Evolutionary conservation across 495 filamentous ascomycete genomes (phyloP), one percentile per base, ranked within the genome.

Genomic region (Aspergillus bridgeri): DNA sequence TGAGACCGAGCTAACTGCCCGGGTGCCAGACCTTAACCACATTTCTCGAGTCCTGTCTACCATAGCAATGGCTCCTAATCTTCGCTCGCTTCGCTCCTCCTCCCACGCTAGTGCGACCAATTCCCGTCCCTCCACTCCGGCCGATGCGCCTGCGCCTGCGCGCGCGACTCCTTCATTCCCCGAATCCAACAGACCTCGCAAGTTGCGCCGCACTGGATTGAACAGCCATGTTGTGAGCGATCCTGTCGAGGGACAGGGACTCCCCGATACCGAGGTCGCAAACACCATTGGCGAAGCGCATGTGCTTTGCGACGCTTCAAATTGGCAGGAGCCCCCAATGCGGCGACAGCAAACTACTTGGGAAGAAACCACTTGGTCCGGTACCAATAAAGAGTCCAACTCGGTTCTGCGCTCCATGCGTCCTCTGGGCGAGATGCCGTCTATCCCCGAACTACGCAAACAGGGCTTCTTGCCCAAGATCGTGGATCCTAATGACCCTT

Each of bases 301-400:
- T 15, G 5, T 52, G 46, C 6, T 18, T 33, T 46, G 23, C 15
- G 51, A 57, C 7, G 43, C 82, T 68, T 75, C 83, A 51, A 73
- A 77, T 46, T 93, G 90, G 90, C 69, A 81, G 46, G 90, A 95
- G 71, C 90, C 90, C 3, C 77, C 83, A 6, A 61, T 87, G 42
- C 81, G 85, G 60, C 72, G 77, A 24, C 85, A 88, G 59, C 71
- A 69, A 23, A 82, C 90, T 2, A 90, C 86, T 60, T 93, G 85
- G 67, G 78, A 82, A 69, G 90, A 93, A 55, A 79, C 77, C 18
- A 67, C 70, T n/a, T 69, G 69, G 67, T 72, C 67, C 24, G 59
- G 25, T 21, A 61, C 67, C n/a, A 70, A 57, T 20, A 65, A 51
- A 47, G 60, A 61, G n/a, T 21, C 29, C 13, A 73, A 73, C 54